Base-by-base conservation (phyloP, 495 filamentous ascomycete genomes). In the Stereocaulon alpinum region DNA sequence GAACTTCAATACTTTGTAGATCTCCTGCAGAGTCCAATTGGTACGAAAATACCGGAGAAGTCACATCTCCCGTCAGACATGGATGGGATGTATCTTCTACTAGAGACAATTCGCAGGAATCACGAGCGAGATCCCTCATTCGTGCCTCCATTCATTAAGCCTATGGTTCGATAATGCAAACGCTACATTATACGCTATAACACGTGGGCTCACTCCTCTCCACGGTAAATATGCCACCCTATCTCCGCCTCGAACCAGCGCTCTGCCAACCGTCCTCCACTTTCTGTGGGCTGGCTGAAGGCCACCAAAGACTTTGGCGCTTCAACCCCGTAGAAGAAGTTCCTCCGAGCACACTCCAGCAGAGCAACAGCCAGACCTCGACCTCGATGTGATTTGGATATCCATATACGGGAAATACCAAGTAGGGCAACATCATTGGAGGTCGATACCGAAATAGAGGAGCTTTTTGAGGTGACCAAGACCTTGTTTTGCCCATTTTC, bases 231-330 rank as follows among this genome's bases (percentile, higher is more conserved):
- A 72, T 76, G 76, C 78, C 78, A 81, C 51, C 71, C 72, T 57
- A 71, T 70, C 43, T 75, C 70, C 2, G 61, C 68, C 40, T 77
- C 78, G 60, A 86, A 88, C 72, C 86, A 89, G 43, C 74, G 76
- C 68, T 79, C 74, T 12, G 86, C 86, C 60, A 89, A 71, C 42
- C 67, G 64, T 24, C 75, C 77, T 24, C 86, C 86, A 65, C 82
- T 86, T 65, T 83, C 84, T 3, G 85, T 89, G n/a, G 85, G 84
- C 64, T 88, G 86, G 66, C 84, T 87, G 67, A 88, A 88, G 22
- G 86, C 86, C 34, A 89, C 76, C 63, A 77, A 68, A 32, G 76
- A 72, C 70, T 85, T 87, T 40, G 79, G 74, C 42, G 86, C 76
- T 60, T 78, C 76, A 76, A 86, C 79, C 0, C 84, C 84, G 65